Base-by-base conservation (phyloP, 805 yeast species). In the Alloascoidea hylecoeti region DNA sequence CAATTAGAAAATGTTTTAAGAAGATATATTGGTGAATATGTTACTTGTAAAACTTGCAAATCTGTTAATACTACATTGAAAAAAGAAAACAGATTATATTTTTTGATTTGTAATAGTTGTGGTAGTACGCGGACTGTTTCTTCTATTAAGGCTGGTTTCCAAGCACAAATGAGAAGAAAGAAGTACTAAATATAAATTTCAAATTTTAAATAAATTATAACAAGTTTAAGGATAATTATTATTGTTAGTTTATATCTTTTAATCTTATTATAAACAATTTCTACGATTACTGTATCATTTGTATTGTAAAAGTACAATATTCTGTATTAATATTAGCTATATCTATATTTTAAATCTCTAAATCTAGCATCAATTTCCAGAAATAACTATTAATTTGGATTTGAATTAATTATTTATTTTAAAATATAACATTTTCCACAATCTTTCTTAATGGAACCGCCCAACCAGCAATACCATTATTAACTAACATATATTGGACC, bases 61-160 rank as follows among this genome's bases (percentile, higher is more conserved):
- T 83, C 95, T 42, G 88, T 86, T 74, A 92, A 92, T 64, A 92
- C 99, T 35, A 92, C 80, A 50, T 72, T 92, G 60, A 83, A 79
- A 70, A 88, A 95, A 66, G 99, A 92, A 66, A 92, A 88, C 70
- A 83, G 99, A 70, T 74, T 92, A 64, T 94, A 84, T 68, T 92
- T 92, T 70, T 72, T 92, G 70, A 95, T 88, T 53, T 92, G 99
- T 72, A 86, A 88, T 58, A 83, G 94, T 41, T 92, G 99, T 72
- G 98, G 98, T 49, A 83, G 95, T 36, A 78, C 96, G 36, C 80
- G 96, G 66, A 86, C 96, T 37, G 99, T 92, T 41, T 76, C 92
- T 49, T 85, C 96, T 35, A 92, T 92, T 63, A 92, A 94, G 76
- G 84, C 96, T 37, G 99, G 99, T 80, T 92, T 84, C 95, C 96